Base-by-base conservation (phyloP, 805 yeast species). In the Candida insectorum region DNA sequence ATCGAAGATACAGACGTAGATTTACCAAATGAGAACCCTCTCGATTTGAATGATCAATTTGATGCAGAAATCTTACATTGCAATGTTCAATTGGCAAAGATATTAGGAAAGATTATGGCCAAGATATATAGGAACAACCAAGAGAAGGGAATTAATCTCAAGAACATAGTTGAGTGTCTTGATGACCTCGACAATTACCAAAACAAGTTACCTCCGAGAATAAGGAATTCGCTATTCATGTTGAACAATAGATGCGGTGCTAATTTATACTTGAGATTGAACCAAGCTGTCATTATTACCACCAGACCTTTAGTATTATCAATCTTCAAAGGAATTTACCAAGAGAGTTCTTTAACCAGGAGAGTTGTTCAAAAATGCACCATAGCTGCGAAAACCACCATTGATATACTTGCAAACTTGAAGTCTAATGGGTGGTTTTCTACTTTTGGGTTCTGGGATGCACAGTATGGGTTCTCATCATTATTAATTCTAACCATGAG, bases 1-100 rank as follows among this genome's bases (percentile, higher is more conserved):
- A 58, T 54, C 42, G 54, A 62, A 4, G 67, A 63, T 36, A 64
- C 67, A 1, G 69, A 64, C 31, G 60, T 62, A n/a, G 65, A 60
- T 17, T 48, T 61, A 5, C 70, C 70, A 7, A 40, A 47, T 26
- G 65, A 61, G 36, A 56, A 55, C 32, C 26, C 34, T 11, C 28
- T 37, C 18, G 54, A 45, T 24, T 36, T 60, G 16, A 11, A 30
- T 6, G 63, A 60, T 34, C 28, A 41, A 16, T 63, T 58, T 34
- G 54, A 60, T 38, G 29, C 43, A 12, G 51, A 50, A 17, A 36
- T 56, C 8, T 46, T 63, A 26, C 62, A 58, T 33, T 45, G 49
- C 13, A 62, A 63, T 40, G 66, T 60, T 7, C 64, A 60, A 28
- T 48, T 63, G 41, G 48, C 58, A 14, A 60, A 60, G 37, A 60